These are phyloP conservation scores for Primulina tabacum DNA, from an alignment of 257 asterid genomes.

Conservation along the genomic window DNA sequence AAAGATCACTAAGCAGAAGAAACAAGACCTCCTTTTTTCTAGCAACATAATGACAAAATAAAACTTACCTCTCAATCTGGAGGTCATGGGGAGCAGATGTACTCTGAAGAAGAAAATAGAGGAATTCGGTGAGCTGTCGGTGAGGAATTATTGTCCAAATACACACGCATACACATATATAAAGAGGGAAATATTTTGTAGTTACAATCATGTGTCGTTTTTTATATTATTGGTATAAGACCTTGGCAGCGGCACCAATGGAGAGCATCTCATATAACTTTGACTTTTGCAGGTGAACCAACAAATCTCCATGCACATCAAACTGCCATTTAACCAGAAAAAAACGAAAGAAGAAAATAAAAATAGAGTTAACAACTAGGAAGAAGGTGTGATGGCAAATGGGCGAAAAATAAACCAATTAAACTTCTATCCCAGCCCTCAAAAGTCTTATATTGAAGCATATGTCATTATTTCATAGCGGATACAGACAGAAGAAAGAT, in stretches of 20 bases:
- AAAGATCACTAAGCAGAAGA: constrained; percentile 23
- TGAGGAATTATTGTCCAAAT: constrained; percentile 22
- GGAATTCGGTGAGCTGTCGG: constrained; percentile 27
- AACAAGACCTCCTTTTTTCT: constrained; percentile 10
- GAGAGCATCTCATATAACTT: constrained; percentile 55
- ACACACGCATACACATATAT: constrained; percentile 10
- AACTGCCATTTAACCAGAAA: constrained; percentile 43
- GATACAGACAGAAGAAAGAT: constrained; percentile 8
- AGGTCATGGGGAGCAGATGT: constrained; percentile 33
- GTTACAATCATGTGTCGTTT: constrained; percentile 10
- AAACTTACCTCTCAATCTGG: constrained; percentile 55
- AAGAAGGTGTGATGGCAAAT: constrained; percentile 14
- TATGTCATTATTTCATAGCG: constrained; percentile 11
- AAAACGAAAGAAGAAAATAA: background rate
- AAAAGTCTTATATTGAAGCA: background rate
- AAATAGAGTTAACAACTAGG: constrained; percentile 6
- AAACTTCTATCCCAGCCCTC: constrained; percentile 3
- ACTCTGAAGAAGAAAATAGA: constrained; percentile 51
- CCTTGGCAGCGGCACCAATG: constrained; percentile 56
- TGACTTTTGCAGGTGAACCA: constrained; percentile 54
- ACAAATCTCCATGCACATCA: constrained; percentile 55
- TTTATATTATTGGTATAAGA: constrained; percentile 26
- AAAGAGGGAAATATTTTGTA: constrained; percentile 20
- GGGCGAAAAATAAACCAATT: constrained; percentile 15
- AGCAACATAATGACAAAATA: constrained; percentile 18